Conservation (phyloP, 257 asterid genomes). For the Solanum chmielewskii region DNA sequence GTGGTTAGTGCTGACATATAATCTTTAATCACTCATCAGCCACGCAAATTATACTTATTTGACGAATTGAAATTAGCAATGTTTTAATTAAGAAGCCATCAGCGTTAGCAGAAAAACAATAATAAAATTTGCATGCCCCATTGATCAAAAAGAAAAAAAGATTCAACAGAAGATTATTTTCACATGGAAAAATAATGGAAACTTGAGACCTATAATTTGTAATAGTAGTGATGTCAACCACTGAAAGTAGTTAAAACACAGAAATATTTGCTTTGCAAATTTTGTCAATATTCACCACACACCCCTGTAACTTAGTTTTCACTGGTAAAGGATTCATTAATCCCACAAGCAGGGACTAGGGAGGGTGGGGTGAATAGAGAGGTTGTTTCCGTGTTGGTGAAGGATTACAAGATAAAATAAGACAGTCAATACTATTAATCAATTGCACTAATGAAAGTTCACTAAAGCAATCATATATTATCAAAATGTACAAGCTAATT, state of each 20-base stretch:
- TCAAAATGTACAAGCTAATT: not conserved
- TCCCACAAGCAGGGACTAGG: too few species aligned
- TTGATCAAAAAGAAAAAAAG: not conserved
- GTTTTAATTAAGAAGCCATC: not conserved
- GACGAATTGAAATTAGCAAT: not conserved
- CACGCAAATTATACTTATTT: not conserved
- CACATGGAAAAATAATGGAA: not conserved
- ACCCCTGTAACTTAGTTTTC: not conserved
- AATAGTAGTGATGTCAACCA: not conserved
- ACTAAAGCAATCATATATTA: not conserved
- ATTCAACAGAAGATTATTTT: not conserved
- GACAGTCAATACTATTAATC: not conserved
- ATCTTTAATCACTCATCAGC: not conserved
- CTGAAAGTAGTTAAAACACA: not conserved
- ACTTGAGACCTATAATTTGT: not conserved
- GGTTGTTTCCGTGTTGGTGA: too few species aligned
- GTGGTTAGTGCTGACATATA: not conserved
- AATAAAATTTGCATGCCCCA: not conserved
- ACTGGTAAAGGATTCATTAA: too few species aligned
- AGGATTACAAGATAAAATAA: not conserved
- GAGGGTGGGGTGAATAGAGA: too few species aligned
- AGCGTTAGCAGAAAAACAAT: not conserved
- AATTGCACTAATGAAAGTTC: not conserved
- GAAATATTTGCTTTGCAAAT: not conserved
- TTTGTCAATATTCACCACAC: not conserved